Base-by-base conservation (phyloP, 768 basidiomycete species). In the Pulveroboletus sp. region DNA sequence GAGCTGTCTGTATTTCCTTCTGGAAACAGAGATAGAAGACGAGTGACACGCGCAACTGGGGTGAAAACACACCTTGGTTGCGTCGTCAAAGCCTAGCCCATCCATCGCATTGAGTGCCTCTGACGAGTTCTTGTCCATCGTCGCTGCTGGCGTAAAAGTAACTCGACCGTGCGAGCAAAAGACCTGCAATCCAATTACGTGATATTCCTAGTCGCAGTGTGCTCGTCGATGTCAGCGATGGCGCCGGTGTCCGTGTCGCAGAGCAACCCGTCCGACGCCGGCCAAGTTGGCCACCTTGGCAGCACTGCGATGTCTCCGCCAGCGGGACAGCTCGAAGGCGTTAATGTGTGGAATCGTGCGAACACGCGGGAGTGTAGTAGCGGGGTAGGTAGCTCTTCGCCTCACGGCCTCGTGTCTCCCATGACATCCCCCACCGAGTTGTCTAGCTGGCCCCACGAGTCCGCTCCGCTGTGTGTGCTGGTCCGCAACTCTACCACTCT, bases 1-100 rank as follows among this genome's bases (percentile, higher is more conserved):
- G 69, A 71, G 93, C 93, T 15, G 71, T 66, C 28, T 80, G 70
- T 38, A 96, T 80, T 67, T 96, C 93, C 73, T 86, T 89, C 93
- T 95, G 65, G 50, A 39, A 30, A 44, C 28, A 13, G 11, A 31
- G 31, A 28, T 48, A 33, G 46, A 39, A 39, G 49, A 39, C 39
- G 4, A 50, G 49, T 36, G n/a, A 45, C 15, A 57, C 47, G 41
- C 43, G 32, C 17, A 21, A 45, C 24, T 42, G 2, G 31, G 26
- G 15, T 8, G n/a, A 31, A 36, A 32, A 51, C 61, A 47, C 45
- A 86, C 89, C 72, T 86, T 83, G 24, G 87, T 82, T n/a, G 82
- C 76, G 49, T 88, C 83, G 72, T 92, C 88, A 52, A 91, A 85
- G 7, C 57, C 63, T 0, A 63, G 51, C 18, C 60, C 57, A 10